Percentiles rank a stretch among this genome's conserved stretches.
Conservation (phyloP, 129 eudicot genomes). For the Arctium minus region DNA sequence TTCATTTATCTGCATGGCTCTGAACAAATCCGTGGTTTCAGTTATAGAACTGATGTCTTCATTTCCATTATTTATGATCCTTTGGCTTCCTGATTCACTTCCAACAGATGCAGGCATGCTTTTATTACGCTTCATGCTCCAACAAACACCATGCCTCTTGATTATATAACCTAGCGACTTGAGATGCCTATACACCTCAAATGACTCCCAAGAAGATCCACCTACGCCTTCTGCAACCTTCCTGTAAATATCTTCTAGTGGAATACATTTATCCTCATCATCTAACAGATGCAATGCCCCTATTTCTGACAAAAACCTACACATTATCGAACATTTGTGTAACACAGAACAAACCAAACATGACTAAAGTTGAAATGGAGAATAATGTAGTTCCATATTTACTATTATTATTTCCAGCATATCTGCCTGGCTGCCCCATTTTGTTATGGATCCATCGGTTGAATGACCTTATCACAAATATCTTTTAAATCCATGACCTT, state of each 20-base stretch:
- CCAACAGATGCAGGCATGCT: slow-evolving; percentile 1
- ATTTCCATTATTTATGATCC: background rate
- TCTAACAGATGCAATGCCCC: slow-evolving; percentile 61
- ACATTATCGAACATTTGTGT: slow-evolving; percentile 5
- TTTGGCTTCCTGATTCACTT: background rate
- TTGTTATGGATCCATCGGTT: background rate
- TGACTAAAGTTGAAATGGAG: background rate
- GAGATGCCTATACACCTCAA: slow-evolving; percentile 63
- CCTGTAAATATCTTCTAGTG: slow-evolving; percentile 37
- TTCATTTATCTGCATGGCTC: slow-evolving; percentile 38
- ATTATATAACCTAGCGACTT: slow-evolving; percentile 75
- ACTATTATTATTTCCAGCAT: background rate
- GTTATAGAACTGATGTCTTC: slow-evolving; percentile 22
- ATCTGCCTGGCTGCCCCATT: background rate
- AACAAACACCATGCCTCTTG: slow-evolving; percentile 60
- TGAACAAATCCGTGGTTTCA: slow-evolving; percentile 37
- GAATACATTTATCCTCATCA: slow-evolving; percentile 29
- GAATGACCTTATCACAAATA: background rate
- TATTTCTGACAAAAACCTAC: slow-evolving; percentile 68
- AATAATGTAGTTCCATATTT: background rate
- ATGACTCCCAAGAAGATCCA: slow-evolving; percentile 76
- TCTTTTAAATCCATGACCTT: background rate
- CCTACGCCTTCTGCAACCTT: slow-evolving; percentile 23
- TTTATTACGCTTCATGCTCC: slow-evolving; percentile 47
- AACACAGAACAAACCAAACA: background rate